Percentiles rank a stretch among this genome's conserved stretches.
These are phyloP conservation scores for Effrenium voratum DNA, from an alignment of 73 alveolate genomes.

Conservation along the genomic window DNA sequence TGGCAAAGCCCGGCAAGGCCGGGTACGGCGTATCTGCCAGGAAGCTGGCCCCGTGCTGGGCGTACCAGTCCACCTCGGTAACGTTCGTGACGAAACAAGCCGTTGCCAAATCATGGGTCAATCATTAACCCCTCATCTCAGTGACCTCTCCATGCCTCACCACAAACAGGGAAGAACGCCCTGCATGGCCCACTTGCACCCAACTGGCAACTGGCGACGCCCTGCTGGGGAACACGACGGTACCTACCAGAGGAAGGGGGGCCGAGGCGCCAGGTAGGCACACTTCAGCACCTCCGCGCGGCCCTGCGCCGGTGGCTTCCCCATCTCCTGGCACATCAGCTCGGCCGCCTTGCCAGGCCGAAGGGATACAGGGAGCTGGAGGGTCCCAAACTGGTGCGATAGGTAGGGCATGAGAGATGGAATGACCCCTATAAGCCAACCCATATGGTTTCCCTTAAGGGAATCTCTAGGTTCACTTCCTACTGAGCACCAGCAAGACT, in stretches of 20 bases:
- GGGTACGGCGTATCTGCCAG: conserved; percentile 75
- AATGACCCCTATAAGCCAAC: too few relatives aligned
- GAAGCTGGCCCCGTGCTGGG: conserved; percentile 83
- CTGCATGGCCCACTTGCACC: not conserved
- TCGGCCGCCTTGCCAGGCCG: conserved; percentile 95
- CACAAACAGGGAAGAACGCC: not conserved
- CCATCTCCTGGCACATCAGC: conserved; percentile 95
- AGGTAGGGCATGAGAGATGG: too few relatives aligned
- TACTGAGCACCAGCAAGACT: too few relatives aligned
- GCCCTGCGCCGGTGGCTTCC: conserved; percentile 95
- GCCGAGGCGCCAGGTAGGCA: conserved; percentile 53
- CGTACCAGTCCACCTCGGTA: conserved; percentile 86
- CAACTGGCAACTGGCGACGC: not conserved
- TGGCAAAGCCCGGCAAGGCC: conserved; percentile 88
- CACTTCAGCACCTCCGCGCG: conserved; percentile 95
- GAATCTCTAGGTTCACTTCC: too few relatives aligned
- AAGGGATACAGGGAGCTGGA: too few relatives aligned
- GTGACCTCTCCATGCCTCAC: not conserved
- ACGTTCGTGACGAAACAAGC: not conserved
- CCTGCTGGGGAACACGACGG: not conserved
- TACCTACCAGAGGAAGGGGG: not conserved
- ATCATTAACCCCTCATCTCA: not conserved
- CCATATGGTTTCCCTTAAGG: too few relatives aligned
- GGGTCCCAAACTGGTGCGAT: too few relatives aligned
- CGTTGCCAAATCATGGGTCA: not conserved